Evolutionary conservation across 129 eudicot genomes (phyloP).

Genomic region (Silybum marianum): DNA sequence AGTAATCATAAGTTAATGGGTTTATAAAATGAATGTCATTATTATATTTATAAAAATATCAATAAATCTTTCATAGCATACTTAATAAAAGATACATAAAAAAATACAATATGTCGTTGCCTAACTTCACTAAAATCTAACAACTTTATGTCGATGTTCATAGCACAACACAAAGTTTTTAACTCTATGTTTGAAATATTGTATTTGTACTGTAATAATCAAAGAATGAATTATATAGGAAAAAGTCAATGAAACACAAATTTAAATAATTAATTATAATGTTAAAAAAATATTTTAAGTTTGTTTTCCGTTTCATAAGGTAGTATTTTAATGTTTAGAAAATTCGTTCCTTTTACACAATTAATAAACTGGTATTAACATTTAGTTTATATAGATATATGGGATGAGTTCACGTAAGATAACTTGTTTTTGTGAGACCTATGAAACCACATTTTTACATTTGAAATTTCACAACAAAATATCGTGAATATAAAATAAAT

Average conservation of each 20-base stretch:
- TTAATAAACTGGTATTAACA: not conserved
- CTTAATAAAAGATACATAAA: not conserved
- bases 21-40: not conserved
- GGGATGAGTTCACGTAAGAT: not conserved
- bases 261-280: not conserved
- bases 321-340: no score
- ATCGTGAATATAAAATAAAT: no score
- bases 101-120: not conserved
- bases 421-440: no score
- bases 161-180: conserved; percentile 41
- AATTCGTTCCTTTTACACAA: not conserved
- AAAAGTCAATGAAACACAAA: conserved; percentile 15
- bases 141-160: conserved; percentile 8
- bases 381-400: not conserved
- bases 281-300: not conserved
- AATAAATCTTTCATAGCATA: not conserved
- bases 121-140: conserved; percentile 6
- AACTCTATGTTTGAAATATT: conserved; percentile 30
- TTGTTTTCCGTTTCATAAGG: no score
- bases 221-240: conserved; percentile 17
- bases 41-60: not conserved
- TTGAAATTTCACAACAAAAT: no score
- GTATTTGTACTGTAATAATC: conserved; percentile 4
- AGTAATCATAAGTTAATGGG: no score
- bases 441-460: no score